These are phyloP conservation scores for Ophiostoma montium DNA, from an alignment of 2,329 filamentous ascomycete genomes.

Conservation along the genomic window DNA sequence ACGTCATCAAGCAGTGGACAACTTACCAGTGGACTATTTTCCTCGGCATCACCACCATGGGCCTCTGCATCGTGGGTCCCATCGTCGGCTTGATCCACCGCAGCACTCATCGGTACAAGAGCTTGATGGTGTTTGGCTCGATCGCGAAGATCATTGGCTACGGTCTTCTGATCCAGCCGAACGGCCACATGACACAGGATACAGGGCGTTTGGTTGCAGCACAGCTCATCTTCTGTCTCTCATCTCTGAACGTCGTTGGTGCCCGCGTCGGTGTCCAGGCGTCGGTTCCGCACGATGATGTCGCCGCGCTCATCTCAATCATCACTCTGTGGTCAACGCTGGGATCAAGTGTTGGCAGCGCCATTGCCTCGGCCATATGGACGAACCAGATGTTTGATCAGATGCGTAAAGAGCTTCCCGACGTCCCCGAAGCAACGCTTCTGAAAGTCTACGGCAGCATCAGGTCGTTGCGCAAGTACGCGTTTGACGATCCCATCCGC, in stretches of 20 bases:
- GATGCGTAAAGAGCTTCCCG: slow-evolving; percentile 35
- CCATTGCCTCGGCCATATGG: slow-evolving; percentile 38
- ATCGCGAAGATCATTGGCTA: slow-evolving; percentile 40
- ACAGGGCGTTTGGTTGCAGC: slow-evolving; percentile 32
- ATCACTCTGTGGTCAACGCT: slow-evolving; percentile 20
- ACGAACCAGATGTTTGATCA: slow-evolving; percentile 29
- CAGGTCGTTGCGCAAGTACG: slow-evolving; percentile 34
- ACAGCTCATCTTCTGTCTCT: slow-evolving; percentile 38
- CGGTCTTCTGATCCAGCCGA: slow-evolving; percentile 28
- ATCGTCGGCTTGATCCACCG: slow-evolving; percentile 45
- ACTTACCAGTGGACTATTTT: slow-evolving; percentile 35
- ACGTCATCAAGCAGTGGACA: slow-evolving; percentile 39
- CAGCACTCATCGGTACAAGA: slow-evolving; percentile 47
- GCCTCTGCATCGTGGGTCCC: slow-evolving; percentile 48
- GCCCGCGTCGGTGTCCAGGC: slow-evolving; percentile 40
- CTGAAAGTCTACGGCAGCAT: slow-evolving; percentile 35
- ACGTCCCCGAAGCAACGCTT: slow-evolving; percentile 25
- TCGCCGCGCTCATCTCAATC: slow-evolving; percentile 39
- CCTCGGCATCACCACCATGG: slow-evolving; percentile 48
- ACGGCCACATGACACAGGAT: slow-evolving; percentile 30
- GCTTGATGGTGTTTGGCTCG: slow-evolving; percentile 40
- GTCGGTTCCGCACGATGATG: slow-evolving; percentile 32
- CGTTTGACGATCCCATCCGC: slow-evolving; percentile 38
- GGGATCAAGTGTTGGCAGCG: slow-evolving; percentile 27
- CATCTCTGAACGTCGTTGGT: slow-evolving; percentile 37